A percentile compares a stretch with the other conserved stretches of the same genome.
These are phyloP conservation scores for Pseudohalonectria lignicola DNA, from an alignment of 2,329 filamentous ascomycete species.

Conservation along the genomic window DNA sequence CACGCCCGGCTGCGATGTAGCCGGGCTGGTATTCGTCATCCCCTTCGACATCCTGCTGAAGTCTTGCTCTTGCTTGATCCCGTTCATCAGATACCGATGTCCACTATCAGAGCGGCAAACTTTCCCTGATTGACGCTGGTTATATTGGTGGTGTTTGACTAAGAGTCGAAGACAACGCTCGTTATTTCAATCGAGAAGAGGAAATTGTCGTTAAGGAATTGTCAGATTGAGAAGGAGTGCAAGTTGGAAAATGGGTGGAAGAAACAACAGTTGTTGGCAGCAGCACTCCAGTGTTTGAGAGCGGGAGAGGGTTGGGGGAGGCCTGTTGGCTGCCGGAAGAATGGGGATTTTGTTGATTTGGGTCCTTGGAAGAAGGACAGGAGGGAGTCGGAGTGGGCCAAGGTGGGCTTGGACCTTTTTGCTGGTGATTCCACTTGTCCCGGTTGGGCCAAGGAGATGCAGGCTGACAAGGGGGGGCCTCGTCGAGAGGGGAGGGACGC, in stretches of 20 bases:
- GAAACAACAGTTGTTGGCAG: too few relatives aligned
- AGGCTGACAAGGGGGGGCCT: slow-evolving; percentile 3
- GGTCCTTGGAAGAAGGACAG: slow-evolving; percentile 2
- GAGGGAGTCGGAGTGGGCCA: slow-evolving; percentile 2
- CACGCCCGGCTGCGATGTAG: slow-evolving; percentile 22
- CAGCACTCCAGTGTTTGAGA: too few relatives aligned
- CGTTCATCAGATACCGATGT: slow-evolving; percentile 1
- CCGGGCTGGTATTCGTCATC: slow-evolving; percentile 9
- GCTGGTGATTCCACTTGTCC: slow-evolving; percentile 1
- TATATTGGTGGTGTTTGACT: too few relatives aligned
- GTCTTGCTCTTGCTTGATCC: slow-evolving; percentile 1
- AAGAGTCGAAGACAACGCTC: too few relatives aligned
- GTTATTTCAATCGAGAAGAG: too few relatives aligned
- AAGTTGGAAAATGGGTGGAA: too few relatives aligned
- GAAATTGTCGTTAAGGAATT: too few relatives aligned
- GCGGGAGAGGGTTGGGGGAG: too few relatives aligned
- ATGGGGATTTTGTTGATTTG: slow-evolving; percentile 3
- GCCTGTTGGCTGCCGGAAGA: too few relatives aligned
- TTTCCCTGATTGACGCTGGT: too few relatives aligned
- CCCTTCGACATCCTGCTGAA: slow-evolving; percentile 3
- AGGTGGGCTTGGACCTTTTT: slow-evolving; percentile 3
- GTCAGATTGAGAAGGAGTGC: too few relatives aligned
- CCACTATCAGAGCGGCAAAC: too few relatives aligned
- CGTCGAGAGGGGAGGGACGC: slow-evolving; percentile 3
- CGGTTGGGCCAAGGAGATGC: slow-evolving; percentile 3